A percentile compares a stretch with the other conserved stretches of the same genome.
Conservation (phyloP, 2,329 filamentous ascomycete genomes). For the Phaeomoniella chlamydospora region DNA sequence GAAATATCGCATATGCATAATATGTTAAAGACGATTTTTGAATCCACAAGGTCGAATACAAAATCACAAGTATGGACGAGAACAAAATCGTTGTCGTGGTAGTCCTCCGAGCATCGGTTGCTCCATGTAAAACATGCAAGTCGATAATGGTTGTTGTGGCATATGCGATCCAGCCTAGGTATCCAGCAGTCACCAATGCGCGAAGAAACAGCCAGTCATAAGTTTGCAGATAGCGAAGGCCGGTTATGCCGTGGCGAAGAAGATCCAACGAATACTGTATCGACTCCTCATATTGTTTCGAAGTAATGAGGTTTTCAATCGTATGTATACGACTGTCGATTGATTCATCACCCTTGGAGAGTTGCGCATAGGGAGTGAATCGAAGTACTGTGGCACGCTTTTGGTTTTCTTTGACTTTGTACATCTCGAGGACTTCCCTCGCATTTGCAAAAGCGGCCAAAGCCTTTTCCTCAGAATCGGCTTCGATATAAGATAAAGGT, state of each 20-base stretch:
- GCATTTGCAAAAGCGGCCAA: slow-evolving; percentile 74
- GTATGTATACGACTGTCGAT: slow-evolving; percentile 51
- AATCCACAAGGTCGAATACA: slow-evolving; percentile 67
- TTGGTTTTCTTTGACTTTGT: slow-evolving; percentile 76
- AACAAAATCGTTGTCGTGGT: slow-evolving; percentile 49
- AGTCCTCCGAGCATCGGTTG: slow-evolving; percentile 49
- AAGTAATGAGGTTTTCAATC: slow-evolving; percentile 54
- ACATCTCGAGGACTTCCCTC: slow-evolving; percentile 84
- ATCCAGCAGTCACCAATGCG: slow-evolving; percentile 75
- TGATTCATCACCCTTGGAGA: slow-evolving; percentile 49
- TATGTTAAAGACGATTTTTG: slow-evolving; percentile 73
- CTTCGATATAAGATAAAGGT: slow-evolving; percentile 68
- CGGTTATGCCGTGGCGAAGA: slow-evolving; percentile 63
- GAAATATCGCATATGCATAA: slow-evolving; percentile 85
- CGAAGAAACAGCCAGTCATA: slow-evolving; percentile 97
- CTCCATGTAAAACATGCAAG: slow-evolving; percentile 66
- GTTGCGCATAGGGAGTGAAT: slow-evolving; percentile 60
- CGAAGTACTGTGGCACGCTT: slow-evolving; percentile 64
- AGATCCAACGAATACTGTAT: slow-evolving; percentile 66
- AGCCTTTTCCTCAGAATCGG: slow-evolving; percentile 61
- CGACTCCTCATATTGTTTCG: slow-evolving; percentile 55
- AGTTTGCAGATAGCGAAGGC: slow-evolving; percentile 85
- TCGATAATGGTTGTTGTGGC: slow-evolving; percentile 80
- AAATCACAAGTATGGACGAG: slow-evolving; percentile 55
- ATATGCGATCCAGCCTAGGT: slow-evolving; percentile 91